Conservation (phyloP, 495 filamentous ascomycete species). For the Aspergillus haitiensis region DNA sequence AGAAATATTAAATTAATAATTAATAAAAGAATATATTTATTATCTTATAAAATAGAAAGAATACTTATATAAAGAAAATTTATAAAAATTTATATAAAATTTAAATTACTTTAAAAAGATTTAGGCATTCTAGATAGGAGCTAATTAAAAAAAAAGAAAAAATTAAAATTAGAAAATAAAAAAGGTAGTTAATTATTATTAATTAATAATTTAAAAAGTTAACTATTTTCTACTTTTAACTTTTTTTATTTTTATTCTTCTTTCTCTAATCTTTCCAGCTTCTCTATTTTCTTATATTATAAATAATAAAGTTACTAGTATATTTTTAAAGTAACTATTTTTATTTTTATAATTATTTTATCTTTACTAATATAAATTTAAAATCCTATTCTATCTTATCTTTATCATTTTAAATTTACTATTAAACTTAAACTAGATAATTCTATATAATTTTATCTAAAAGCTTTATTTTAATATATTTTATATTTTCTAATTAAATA, state of each 20-base stretch:
- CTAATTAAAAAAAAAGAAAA: neutral
- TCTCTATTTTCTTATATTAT: neutral
- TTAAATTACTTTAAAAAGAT: constrained; percentile 6
- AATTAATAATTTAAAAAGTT: neutral
- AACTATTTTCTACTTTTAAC: neutral
- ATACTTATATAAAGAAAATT: constrained; percentile 6
- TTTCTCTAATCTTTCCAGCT: neutral
- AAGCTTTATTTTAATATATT: neutral
- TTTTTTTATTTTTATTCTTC: neutral
- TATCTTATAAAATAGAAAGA: constrained; percentile 9
- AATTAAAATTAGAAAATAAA: neutral
- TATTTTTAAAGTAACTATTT: neutral
- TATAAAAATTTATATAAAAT: neutral
- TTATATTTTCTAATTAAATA: constrained; percentile 8
- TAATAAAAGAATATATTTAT: neutral
- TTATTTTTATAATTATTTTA: constrained; percentile 4
- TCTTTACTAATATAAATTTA: neutral
- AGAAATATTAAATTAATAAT: neutral
- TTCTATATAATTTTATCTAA: constrained; percentile 1
- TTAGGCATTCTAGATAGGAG: neutral
- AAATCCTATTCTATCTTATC: too few relatives aligned
- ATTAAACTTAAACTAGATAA: constrained; percentile 1
- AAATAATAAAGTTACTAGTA: constrained; percentile 1
- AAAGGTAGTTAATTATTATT: neutral
- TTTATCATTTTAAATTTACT: too few relatives aligned